Conservation (phyloP, 306 rosid species). For the Lithocarpus polystachyus region DNA sequence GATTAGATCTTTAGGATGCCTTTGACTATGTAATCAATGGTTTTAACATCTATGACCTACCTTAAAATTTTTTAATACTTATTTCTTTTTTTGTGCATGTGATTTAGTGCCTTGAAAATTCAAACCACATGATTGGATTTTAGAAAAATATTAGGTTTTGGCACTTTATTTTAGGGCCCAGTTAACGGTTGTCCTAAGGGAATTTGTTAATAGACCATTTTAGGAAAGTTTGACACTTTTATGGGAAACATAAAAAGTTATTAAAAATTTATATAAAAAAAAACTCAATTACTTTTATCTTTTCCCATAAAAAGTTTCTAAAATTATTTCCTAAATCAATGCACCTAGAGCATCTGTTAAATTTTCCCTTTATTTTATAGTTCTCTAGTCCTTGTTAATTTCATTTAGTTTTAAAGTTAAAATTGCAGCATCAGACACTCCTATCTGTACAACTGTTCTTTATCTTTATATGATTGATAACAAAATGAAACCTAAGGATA, state of each 20-base stretch:
- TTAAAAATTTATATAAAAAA: too few relatives aligned
- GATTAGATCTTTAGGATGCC: neutral
- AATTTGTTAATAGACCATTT: too few relatives aligned
- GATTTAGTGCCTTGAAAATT: neutral
- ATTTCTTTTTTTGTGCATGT: neutral
- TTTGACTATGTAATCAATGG: too few relatives aligned
- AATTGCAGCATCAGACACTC: neutral
- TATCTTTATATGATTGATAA: neutral
- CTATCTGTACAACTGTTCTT: constrained; percentile 1
- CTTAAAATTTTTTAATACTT: neutral
- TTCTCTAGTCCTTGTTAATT: neutral
- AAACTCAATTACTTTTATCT: too few relatives aligned
- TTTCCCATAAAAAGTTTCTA: too few relatives aligned
- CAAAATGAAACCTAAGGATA: neutral
- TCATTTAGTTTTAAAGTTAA: neutral
- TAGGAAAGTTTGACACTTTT: too few relatives aligned
- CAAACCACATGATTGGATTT: neutral
- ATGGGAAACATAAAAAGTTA: too few relatives aligned
- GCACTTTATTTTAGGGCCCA: too few relatives aligned
- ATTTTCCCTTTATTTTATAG: too few relatives aligned
- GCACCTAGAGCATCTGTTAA: too few relatives aligned
- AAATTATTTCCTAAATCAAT: too few relatives aligned
- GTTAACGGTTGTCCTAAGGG: too few relatives aligned
- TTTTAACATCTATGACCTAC: neutral
- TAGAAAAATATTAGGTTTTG: neutral